A percentile compares a stretch with the other conserved stretches of the same genome.
These are phyloP conservation scores for Nicotiana undulata DNA, from an alignment of 257 asterid genomes.

Conservation along the genomic window DNA sequence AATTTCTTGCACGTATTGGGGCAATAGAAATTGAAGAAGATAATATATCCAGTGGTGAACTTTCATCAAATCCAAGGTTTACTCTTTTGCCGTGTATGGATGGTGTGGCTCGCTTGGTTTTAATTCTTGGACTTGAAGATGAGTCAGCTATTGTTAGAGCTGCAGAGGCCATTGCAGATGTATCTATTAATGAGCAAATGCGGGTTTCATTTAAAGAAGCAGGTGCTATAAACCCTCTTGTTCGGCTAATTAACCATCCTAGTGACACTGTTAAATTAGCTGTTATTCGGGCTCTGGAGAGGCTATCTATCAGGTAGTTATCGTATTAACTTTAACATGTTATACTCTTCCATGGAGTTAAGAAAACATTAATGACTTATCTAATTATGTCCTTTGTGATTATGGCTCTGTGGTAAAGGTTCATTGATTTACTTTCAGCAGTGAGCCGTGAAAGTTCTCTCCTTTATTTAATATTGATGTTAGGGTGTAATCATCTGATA, in stretches of 20 bases:
- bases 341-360: conserved; percentile 1
- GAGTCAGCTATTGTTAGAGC: conserved; percentile 70
- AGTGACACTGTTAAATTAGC: conserved; percentile 45
- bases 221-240: conserved; percentile 63
- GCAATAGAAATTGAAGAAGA: conserved; percentile 66
- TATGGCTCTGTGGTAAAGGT: background rate
- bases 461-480: background rate
- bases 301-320: conserved; percentile 69
- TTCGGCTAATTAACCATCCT: conserved; percentile 54
- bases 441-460: background rate
- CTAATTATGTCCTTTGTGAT: background rate
- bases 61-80: conserved; percentile 28
- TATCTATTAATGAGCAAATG: conserved; percentile 64
- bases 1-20: conserved; percentile 85
- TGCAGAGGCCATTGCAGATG: conserved; percentile 72
- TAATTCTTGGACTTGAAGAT: conserved; percentile 82
- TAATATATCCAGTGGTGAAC: conserved; percentile 18
- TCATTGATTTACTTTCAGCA: background rate
- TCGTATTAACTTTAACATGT: background rate
- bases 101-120: conserved; percentile 80
- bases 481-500: background rate
- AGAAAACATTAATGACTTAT: background rate
- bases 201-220: conserved; percentile 66
- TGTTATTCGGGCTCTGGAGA: conserved; percentile 60
- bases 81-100: conserved; percentile 72